Percentiles rank a stretch among this genome's conserved stretches.
Evolutionary conservation across 208 protist genomes (phyloP).

Genomic region (Leishmania mexicana): DNA sequence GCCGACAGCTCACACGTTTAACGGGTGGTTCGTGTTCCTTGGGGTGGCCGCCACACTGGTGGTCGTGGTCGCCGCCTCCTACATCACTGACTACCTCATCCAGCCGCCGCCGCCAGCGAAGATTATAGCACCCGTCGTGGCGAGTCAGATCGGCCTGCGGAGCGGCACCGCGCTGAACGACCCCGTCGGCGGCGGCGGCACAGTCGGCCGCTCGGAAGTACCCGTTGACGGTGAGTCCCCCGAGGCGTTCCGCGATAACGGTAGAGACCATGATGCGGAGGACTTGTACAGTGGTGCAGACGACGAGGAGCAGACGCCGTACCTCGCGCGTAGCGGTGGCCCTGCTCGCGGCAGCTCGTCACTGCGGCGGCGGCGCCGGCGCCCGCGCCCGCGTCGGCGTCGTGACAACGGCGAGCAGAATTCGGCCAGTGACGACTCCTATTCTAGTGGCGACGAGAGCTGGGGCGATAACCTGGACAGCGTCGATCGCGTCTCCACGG

Average conservation of each 20-base stretch:
- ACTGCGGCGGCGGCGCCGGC: slow-evolving; percentile 10
- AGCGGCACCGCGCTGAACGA: slow-evolving; percentile 12
- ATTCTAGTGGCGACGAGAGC: slow-evolving; percentile 3
- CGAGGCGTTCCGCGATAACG: slow-evolving; percentile 1
- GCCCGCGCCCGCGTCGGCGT: neutral
- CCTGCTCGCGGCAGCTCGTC: slow-evolving; percentile 4
- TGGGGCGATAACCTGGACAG: slow-evolving; percentile 4
- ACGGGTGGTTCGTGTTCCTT: slow-evolving; percentile 36
- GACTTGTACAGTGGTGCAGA: neutral
- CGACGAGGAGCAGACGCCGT: neutral
- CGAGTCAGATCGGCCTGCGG: slow-evolving; percentile 8
- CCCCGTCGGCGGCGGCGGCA: neutral
- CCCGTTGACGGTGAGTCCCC: neutral
- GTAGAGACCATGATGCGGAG: slow-evolving; percentile 1
- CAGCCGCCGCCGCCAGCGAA: slow-evolving; percentile 54
- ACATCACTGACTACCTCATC: slow-evolving; percentile 62
- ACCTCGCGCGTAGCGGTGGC: slow-evolving; percentile 4
- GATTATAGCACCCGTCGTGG: slow-evolving; percentile 29
- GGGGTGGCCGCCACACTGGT: slow-evolving; percentile 47
- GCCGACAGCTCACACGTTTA: slow-evolving; percentile 1
- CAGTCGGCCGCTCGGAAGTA: neutral
- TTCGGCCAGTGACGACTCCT: neutral
- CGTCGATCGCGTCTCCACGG: slow-evolving; percentile 14
- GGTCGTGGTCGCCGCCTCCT: slow-evolving; percentile 39
- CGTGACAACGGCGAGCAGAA: neutral